Evolutionary conservation across 2,329 filamentous ascomycete genomes (phyloP).

Genomic region (Capronia coronata): DNA sequence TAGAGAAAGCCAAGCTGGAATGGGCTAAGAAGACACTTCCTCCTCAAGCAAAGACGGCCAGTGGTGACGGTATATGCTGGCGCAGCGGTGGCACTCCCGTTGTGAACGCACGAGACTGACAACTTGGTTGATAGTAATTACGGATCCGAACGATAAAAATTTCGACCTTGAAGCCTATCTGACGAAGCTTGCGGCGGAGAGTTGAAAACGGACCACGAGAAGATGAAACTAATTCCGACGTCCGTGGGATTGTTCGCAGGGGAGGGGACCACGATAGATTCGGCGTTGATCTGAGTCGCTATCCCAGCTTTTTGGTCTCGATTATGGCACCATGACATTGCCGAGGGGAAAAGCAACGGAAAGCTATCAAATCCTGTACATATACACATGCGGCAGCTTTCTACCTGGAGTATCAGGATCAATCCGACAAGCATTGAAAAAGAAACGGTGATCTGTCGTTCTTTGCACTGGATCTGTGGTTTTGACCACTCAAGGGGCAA

Average conservation of each 20-base stretch:
- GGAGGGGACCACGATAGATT: constrained; percentile 14
- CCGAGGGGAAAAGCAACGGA: constrained; percentile 11
- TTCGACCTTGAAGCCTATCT: constrained; percentile 90
- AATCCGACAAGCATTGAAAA: constrained; percentile 9
- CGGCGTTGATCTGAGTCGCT: constrained; percentile 18
- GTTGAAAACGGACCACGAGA: constrained; percentile 10
- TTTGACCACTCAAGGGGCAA: no score
- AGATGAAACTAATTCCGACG: not conserved
- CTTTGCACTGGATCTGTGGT: no score
- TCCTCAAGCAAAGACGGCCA: constrained; percentile 36
- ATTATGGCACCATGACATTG: constrained; percentile 5
- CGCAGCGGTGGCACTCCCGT: not conserved
- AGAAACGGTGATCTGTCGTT: not conserved
- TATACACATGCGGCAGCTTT: constrained; percentile 18
- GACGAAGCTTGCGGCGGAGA: constrained; percentile 32
- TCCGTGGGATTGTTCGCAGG: not conserved
- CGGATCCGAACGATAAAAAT: constrained; percentile 75
- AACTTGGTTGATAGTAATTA: constrained; percentile 49
- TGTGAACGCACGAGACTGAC: constrained; percentile 23
- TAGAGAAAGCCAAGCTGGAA: constrained; percentile 86
- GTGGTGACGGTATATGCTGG: constrained; percentile 34
- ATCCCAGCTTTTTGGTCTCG: constrained; percentile 12
- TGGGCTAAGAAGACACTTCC: constrained; percentile 70
- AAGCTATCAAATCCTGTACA: constrained; percentile 20
- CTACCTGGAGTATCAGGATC: constrained; percentile 19